Base-by-base conservation (phyloP, 1,284 basidiomycete species). In the Cryptococcus sp. region DNA sequence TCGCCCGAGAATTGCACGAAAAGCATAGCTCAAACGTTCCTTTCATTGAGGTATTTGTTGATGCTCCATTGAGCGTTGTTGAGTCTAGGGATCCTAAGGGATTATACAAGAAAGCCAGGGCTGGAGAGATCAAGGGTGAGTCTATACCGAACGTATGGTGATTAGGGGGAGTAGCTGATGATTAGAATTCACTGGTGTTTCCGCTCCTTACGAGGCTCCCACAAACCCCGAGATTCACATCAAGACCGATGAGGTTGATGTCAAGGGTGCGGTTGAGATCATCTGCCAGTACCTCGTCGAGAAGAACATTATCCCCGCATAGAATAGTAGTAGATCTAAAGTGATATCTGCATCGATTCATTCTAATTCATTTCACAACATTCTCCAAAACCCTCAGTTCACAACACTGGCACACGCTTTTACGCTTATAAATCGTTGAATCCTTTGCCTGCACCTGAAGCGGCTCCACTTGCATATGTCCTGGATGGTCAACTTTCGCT, bases 81-180 rank as follows among this genome's bases (percentile, higher is more conserved):
- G 96, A 98, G 77, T 78, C 83, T 70, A 83, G 96, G 47, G 94
- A 99, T 75, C 96, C 96, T 4, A 99, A 99, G 76, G 96, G 94
- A 0, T 77, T 98, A 53, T 99, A 98, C 80, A 96, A 92, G 79
- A 97, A 93, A 76, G 96, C 96, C 4, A 80, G 93, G 56, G 85
- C 88, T 1, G 94, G 96, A 21, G 89, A 94, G 77, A 98, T 99
- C 72, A 94, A 93, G 82, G 90, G 92, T 90, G 62, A 55, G 78
- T 72, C 34, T 41, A 7, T 21, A 10, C 19, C 7, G 19, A 13
- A 9, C 39, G 11, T 7, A 18, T 18, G 14, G 16, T 34, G 19
- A 25, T 37, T 9, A 34, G 16, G 32, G 9, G 16, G 9, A 34
- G 16, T 34, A 9, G 32, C 32, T 34, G 9, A 34, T 34, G 18